Evolutionary conservation across 2,329 filamentous ascomycete species (phyloP), one percentile per base, ranked within the genome.

Genomic region (Monosporascus sp.): DNA sequence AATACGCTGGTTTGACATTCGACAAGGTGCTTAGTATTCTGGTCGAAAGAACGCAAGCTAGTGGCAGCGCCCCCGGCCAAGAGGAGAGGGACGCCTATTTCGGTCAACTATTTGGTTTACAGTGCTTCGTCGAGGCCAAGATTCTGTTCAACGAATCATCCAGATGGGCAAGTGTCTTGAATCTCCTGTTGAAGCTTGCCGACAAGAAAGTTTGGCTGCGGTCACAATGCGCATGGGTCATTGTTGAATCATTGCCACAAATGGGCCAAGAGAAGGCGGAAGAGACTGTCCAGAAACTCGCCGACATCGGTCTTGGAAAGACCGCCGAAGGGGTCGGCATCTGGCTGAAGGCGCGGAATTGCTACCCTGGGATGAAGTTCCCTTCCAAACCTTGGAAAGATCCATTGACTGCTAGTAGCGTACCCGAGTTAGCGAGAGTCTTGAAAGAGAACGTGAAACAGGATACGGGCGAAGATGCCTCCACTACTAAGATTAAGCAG

Each of bases 281-380:
- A 62, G 71, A 76, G 25, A 84, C 87, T 0, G 74, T 95, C 37
- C 73, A 82, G 54, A 80, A 78, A 39, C 66, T 96, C 8, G 76
- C 77, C 20, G 77, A 82, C 17, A 79, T 82, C 48, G 86, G 87
- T 9, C 75, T 95, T 48, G 83, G 85, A 8, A 88, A 88, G 68
- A 93, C 91, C 0, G 87, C 91, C 0, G 93, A 97, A 67, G 93
- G 92, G 7, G 84, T 97, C 22, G 90, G 90, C 1, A 83, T 97
- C 53, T 97, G 92, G 91, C 76, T 97, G 35, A 81, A 83, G 5
- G 81, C 88, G 2, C 78, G 82, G 56, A 79, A 81, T 50, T 74
- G 74, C 20, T 90, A 89, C 61, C 81, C 87, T 0, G 74, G 80
- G 7, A 76, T 87, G 51, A 81, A 82, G 49, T 74, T 88, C 43